Base-by-base conservation (phyloP, 192 early-diverging fungal genomes). In the Mortierella alpina region DNA sequence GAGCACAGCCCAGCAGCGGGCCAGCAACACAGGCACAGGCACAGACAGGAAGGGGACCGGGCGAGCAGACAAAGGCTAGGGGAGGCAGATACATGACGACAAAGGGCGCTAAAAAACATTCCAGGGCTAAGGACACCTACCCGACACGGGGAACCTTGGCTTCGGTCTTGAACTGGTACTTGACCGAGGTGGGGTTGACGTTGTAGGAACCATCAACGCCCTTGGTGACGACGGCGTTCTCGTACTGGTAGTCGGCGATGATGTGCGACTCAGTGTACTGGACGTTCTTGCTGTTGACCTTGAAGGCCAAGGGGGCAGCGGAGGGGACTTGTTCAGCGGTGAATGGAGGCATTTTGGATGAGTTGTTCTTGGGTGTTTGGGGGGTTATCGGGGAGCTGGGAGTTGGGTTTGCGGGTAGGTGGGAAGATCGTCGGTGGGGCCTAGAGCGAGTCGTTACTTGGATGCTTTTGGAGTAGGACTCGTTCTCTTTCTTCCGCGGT, bases 111-210 rank as follows among this genome's bases (percentile, higher is more conserved):
- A 20, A 59, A 42, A 56, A 2, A 66, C 59, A 68, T 68, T 75
- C 66, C 65, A 63, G 60, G 64, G 52, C 61, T 50, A 12, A 13
- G 9, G 6, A 59, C 39, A 86, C 86, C 65, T 89, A 94, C 93
- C 93, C 94, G 63, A 94, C 86, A 68, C 90, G 91, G 55, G 95
- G 95, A 50, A 98, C 92, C 45, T 83, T 88, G 79, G 89, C 88
- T 57, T 92, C 90, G 80, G 94, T 95, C 84, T 93, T 91, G 89
- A 99, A 99, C 64, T 93, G 84, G 90, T 96, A 99, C 74, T 86
- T 86, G 74, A 92, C 91, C 85, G 96, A 91, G 66, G 91, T 94
- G 69, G 98, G 98, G 77, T 89, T 85, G 75, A 94, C 96, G 50
- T 84, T 88, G 61, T 95, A 82, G 66, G 87, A 81, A 56, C 92